phyloP scores from a whole-genome alignment of 805 yeast species.

The Tetrapisispora pingtungensis region DNA sequence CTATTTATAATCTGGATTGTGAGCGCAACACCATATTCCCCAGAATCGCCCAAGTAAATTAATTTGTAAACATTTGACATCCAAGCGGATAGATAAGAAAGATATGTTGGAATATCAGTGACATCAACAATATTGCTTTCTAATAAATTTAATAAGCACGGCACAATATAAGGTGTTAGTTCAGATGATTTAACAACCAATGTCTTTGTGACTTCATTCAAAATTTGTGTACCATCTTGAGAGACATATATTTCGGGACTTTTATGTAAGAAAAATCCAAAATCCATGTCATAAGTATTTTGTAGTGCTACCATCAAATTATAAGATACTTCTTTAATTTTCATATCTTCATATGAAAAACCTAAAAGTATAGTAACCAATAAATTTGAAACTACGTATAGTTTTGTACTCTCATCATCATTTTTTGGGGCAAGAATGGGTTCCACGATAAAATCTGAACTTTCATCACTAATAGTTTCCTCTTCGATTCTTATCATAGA shows the following conservation, averaged over 20 bases:
- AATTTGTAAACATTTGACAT: constrained; percentile 48
- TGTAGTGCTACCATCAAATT: constrained; percentile 49
- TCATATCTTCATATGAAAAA: constrained; percentile 44
- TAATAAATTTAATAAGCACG: constrained; percentile 17
- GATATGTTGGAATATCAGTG: constrained; percentile 10
- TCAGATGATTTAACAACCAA: constrained; percentile 45
- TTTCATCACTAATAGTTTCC: constrained; percentile 17
- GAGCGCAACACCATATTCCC: constrained; percentile 43
- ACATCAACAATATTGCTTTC: constrained; percentile 10
- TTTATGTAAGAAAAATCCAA: constrained; percentile 44
- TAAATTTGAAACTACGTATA: constrained; percentile 12
- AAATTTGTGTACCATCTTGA: constrained; percentile 49
- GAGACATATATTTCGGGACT: constrained; percentile 57
- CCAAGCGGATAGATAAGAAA: constrained; percentile 51
- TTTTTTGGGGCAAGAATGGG: constrained; percentile 2
- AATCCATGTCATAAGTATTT: constrained; percentile 43
- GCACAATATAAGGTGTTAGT: constrained; percentile 45
- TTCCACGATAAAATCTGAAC: not conserved
- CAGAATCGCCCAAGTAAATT: constrained; percentile 41
- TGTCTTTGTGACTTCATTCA: constrained; percentile 43
- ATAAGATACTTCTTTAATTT: constrained; percentile 53
- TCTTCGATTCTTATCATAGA: constrained; percentile 43
- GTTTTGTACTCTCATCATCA: not conserved
- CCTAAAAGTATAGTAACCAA: constrained; percentile 59
- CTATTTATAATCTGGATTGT: constrained; percentile 50